These are phyloP conservation scores for Stygiomarasmius scandens DNA, from an alignment of 1,284 basidiomycete species.

Conservation along the genomic window DNA sequence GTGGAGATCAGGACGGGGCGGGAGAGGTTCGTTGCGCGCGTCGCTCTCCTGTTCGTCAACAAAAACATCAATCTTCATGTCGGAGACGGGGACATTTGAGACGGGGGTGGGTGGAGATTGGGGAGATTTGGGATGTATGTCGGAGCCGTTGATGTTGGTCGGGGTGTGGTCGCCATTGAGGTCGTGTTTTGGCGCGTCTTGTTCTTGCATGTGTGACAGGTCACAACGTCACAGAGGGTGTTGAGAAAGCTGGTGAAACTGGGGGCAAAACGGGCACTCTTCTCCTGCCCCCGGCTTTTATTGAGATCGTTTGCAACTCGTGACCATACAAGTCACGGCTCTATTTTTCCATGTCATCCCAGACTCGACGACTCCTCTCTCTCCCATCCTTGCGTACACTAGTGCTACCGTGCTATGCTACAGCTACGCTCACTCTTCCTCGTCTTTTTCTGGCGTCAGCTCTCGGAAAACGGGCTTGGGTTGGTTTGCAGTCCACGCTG, in stretches of 20 bases:
- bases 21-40: constrained; percentile 59
- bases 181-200: constrained; percentile 38
- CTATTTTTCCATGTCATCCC: constrained; percentile 46
- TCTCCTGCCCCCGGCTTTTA: neutral
- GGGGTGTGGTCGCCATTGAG: constrained; percentile 42
- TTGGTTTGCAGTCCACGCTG: constrained; percentile 83
- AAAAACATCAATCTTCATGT: constrained; percentile 65
- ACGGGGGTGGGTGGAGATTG: constrained; percentile 51
- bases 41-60: constrained; percentile 64
- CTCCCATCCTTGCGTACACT: constrained; percentile 18
- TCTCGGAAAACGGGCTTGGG: constrained; percentile 78
- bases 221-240: constrained; percentile 9
- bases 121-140: constrained; percentile 42
- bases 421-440: constrained; percentile 33
- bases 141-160: constrained; percentile 32
- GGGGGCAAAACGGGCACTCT: neutral
- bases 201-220: constrained; percentile 50
- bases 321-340: constrained; percentile 54
- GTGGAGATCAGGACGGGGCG: constrained; percentile 40
- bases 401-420: constrained; percentile 7
- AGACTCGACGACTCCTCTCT: constrained; percentile 27
- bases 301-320: neutral
- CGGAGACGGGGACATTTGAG: constrained; percentile 48
- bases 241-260: constrained; percentile 2
- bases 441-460: constrained; percentile 58